Evolutionary conservation across 2,329 filamentous ascomycete species (phyloP), one percentile per base, ranked within the genome.

Genomic region (Pyrenochaeta sp.): DNA sequence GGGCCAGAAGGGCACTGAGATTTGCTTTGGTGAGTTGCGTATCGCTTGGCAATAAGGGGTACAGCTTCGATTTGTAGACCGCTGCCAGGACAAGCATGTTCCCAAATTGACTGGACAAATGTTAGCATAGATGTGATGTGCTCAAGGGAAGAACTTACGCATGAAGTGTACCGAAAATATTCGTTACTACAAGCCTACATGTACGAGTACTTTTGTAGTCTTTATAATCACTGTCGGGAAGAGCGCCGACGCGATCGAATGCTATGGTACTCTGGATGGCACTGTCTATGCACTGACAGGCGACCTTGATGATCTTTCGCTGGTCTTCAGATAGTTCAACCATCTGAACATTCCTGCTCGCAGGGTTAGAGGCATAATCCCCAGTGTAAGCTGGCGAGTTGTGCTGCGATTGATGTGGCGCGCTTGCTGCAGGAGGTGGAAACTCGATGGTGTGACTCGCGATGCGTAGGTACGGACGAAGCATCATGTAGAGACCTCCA

Each of bases 161-260:
- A 83, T 97, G 94, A 61, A 93, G 91, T 19, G 94, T 98, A 51
- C 94, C 93, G 78, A 97, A 96, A 25, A 97, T 89, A 69, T 97
- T 98, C n/a, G 94, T 98, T 54, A 98, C 89, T 50, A 97, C 90
- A 8, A 91, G 87, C 30, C 92, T 86, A 60, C 85, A 80, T 47
- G 62, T 68, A 81, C 91, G 71, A 77, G 82, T 66, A 83, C 85
- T 61, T 84, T 89, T 71, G 81, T 90, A 75, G 19, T 66, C 60
- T 4, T 59, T 50, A 51, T 75, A 77, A 1, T 49, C 50, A 40
- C 64, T 68, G 39, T 66, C 51, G 2, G 67, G 64, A 19, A 64
- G 50, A 22, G 66, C 69, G 13, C 72, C 73, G 83, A 91, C 83
- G 1, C 83, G 83, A 73, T 91, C 86, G 73, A 98, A 96, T 0